Conservation (phyloP, 2,329 filamentous ascomycete species). For the Aspergillus alliaceus region DNA sequence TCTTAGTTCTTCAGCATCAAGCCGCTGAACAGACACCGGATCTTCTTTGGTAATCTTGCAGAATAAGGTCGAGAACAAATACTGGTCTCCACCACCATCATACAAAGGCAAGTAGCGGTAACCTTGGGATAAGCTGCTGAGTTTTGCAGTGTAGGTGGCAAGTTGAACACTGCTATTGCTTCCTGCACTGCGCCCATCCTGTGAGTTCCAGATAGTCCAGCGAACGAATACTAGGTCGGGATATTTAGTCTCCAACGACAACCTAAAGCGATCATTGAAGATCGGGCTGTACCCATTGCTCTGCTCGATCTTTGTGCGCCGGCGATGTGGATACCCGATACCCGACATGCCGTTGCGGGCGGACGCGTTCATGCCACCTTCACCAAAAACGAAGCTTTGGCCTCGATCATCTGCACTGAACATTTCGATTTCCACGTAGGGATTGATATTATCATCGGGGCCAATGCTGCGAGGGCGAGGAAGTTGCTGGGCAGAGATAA, state of each 20-base stretch:
- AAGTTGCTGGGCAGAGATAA: slow-evolving; percentile 92
- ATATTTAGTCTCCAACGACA: slow-evolving; percentile 88
- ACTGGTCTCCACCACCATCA: slow-evolving; percentile 86
- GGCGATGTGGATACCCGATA: slow-evolving; percentile 70
- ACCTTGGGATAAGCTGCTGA: slow-evolving; percentile 83
- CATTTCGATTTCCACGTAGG: slow-evolving; percentile 92
- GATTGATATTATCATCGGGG: slow-evolving; percentile 76
- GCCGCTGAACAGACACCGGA: slow-evolving; percentile 43
- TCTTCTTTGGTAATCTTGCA: slow-evolving; percentile 75
- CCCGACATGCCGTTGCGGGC: slow-evolving; percentile 64
- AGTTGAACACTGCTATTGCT: slow-evolving; percentile 64
- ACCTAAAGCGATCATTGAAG: slow-evolving; percentile 76
- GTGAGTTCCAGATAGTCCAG: slow-evolving; percentile 86
- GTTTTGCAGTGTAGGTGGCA: slow-evolving; percentile 89
- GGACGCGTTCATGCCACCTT: slow-evolving; percentile 66
- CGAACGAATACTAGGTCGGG: slow-evolving; percentile 91
- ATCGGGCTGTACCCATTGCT: slow-evolving; percentile 93
- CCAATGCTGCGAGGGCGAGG: slow-evolving; percentile 76
- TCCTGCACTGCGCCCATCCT: slow-evolving; percentile 69
- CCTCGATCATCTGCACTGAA: slow-evolving; percentile 91
- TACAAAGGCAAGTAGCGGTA: slow-evolving; percentile 90
- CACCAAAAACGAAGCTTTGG: slow-evolving; percentile 66
- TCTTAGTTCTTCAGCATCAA: slow-evolving; percentile 40
- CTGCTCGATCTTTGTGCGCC: slow-evolving; percentile 75
- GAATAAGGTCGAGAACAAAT: slow-evolving; percentile 91